Base-by-base conservation (phyloP, 2,329 filamentous ascomycete species). In the Westerdykella ornata region DNA sequence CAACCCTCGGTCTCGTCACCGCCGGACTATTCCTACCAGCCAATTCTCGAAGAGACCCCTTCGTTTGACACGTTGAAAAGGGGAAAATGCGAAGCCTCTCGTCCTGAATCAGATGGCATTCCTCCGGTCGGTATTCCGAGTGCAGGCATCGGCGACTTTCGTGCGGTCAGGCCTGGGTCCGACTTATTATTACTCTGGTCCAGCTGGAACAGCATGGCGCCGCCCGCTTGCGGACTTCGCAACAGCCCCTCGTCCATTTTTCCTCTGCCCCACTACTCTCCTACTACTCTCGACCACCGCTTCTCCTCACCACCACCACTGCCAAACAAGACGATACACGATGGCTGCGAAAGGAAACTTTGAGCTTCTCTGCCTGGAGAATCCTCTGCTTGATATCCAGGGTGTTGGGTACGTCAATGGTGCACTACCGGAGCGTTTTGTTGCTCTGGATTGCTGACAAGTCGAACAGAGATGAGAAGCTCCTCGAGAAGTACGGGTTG, bases 311-410 rank as follows among this genome's bases (percentile, higher is more conserved):
- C 38, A 22, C 32, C 37, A 16, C 42, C 37, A 29, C 41, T 11
- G 12, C 20, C 20, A 5, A 26, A 4, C 12, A 26, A 33, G 36
- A 38, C 35, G 26, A 30, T 40, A 39, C 45, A 72, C 59, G 62
- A 94, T 94, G 87, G 76, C 85, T 64, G 68, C 82, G 56, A 65
- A 70, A 57, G 84, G 88, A 72, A 83, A 88, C 70, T 97, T 84
- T 74, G 77, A 86, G 69, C 84, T 98, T 61, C 78, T 97, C 63
- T 92, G 85, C 71, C 73, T 98, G 61, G 92, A 96, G 83, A 98
- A 98, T 72, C 92, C 92, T 68, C 82, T 98, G 59, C 85, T 98
- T 60, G 90, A 98, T 67, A 98, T 98, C 68, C 90, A 96, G 73
- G 92, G 84, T 58, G 68, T 75, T 58, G 80, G 78, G 80, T 81